phyloP scores from a whole-genome alignment of 2,329 filamentous ascomycete genomes.

The Colletotrichum eremochloae region DNA sequence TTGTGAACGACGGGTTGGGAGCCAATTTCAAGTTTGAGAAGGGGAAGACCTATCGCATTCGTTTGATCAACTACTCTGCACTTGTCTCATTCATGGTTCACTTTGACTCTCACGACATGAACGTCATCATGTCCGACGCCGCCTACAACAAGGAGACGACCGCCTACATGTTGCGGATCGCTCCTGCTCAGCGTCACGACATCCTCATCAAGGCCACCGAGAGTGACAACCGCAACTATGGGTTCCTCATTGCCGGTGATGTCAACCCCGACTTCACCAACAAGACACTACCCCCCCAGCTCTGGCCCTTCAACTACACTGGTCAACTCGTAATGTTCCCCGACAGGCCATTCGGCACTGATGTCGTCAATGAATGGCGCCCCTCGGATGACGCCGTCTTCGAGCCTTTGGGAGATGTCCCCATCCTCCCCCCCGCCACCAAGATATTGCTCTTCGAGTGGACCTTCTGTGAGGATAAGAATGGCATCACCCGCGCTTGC shows the following conservation, averaged over 20 bases:
- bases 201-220: conserved; percentile 59
- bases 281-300: conserved; percentile 43
- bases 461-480: conserved; percentile 69
- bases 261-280: conserved; percentile 57
- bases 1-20: conserved; percentile 59
- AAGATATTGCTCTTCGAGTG: conserved; percentile 69
- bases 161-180: conserved; percentile 56
- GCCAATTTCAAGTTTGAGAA: conserved; percentile 54
- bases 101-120: conserved; percentile 60
- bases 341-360: conserved; percentile 46
- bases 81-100: conserved; percentile 59
- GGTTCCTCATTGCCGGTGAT: conserved; percentile 59
- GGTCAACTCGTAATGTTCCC: conserved; percentile 58
- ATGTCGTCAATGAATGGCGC: conserved; percentile 54
- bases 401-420: conserved; percentile 66
- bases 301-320: conserved; percentile 57
- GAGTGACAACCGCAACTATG: conserved; percentile 56
- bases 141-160: conserved; percentile 54
- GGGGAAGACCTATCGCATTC: conserved; percentile 61
- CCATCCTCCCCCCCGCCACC: conserved; percentile 65
- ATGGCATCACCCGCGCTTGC: conserved; percentile 72
- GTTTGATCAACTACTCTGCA: conserved; percentile 61
- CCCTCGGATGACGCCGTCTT: conserved; percentile 75
- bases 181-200: conserved; percentile 62
- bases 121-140: conserved; percentile 60